These are phyloP conservation scores for Ganoderma lucidum DNA, from an alignment of 1,284 basidiomycete genomes.

Conservation along the genomic window DNA sequence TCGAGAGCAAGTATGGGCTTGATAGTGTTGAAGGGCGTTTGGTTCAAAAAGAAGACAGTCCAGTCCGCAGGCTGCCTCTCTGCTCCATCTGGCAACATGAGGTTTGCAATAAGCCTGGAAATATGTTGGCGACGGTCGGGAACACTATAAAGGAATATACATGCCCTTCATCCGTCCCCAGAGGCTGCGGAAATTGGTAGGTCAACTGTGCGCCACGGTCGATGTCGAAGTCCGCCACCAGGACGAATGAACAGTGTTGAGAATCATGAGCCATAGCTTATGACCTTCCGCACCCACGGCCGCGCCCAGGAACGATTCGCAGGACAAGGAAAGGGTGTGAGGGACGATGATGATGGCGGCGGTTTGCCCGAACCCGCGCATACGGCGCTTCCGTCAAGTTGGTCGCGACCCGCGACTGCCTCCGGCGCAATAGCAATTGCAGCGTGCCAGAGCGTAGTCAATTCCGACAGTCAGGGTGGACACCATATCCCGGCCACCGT, in stretches of 20 bases:
- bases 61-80: slow-evolving; percentile 95
- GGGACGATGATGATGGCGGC: too few relatives aligned
- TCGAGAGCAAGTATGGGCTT: slow-evolving; percentile 83
- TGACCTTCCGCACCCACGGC: not conserved
- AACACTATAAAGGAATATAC: slow-evolving; percentile 35
- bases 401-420: too few relatives aligned
- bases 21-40: slow-evolving; percentile 87
- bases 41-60: slow-evolving; percentile 98
- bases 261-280: slow-evolving; percentile 48
- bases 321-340: too few relatives aligned
- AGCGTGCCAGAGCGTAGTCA: too few relatives aligned
- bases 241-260: slow-evolving; percentile 89
- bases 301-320: too few relatives aligned
- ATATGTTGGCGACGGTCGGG: not conserved
- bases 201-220: slow-evolving; percentile 90
- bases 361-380: too few relatives aligned
- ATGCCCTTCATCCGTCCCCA: slow-evolving; percentile 92
- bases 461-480: too few relatives aligned
- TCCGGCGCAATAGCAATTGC: too few relatives aligned
- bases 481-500: too few relatives aligned
- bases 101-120: slow-evolving; percentile 87
- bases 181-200: slow-evolving; percentile 92
- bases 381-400: not conserved
- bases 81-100: slow-evolving; percentile 98
- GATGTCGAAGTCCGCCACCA: slow-evolving; percentile 96